Evolutionary conservation across 2,329 filamentous ascomycete species (phyloP), one percentile per base, ranked within the genome.

Genomic region (Teratosphaeria destructans): DNA sequence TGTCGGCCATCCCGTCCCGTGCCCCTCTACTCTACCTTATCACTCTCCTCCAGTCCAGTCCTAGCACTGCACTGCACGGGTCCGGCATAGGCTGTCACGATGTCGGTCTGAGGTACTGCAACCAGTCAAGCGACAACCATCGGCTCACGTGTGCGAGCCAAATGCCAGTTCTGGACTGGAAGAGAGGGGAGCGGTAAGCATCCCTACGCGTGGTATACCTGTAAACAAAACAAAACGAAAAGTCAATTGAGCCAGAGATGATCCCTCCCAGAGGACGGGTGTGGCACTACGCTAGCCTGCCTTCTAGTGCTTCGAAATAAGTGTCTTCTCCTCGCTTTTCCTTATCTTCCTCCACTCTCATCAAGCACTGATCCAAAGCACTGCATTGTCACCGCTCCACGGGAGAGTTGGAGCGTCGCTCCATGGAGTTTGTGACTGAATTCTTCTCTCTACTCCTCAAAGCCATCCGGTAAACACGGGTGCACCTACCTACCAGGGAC

Each of bases 371-470:
- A 23, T 23, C n/a, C 43, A 49, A 6, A 19, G 16, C 19, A 2
- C 16, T n/a, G 7, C n/a, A 19, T 11, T 19, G 19, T 39, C 16
- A 39, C 35, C 43, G n/a, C 16, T n/a, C 3, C 43, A 47, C 14
- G 14, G 7, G n/a, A 19, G 43, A 16, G 43, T n/a, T 23, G 3
- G 16, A 19, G 43, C 43, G 56, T 52, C n/a, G 14, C 61, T 57
- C 57, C 57, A 72, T 72, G 70, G 70, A 70, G 23, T 72, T 70
- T 62, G 63, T 65, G 54, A 56, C 61, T 34, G 63, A 66, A 49
- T 72, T 70, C 64, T 73, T 73, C 62, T 67, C 62, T 60, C 66
- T 71, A 0, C 63, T 73, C 7, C 66, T 72, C 57, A 73, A 73
- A 62, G 59, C 67, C 52, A 66, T 73, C 27, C 66, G 64, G 57